Conservation (phyloP, 176 grass and related monocot genomes). For the Bothriochloa decipiens region DNA sequence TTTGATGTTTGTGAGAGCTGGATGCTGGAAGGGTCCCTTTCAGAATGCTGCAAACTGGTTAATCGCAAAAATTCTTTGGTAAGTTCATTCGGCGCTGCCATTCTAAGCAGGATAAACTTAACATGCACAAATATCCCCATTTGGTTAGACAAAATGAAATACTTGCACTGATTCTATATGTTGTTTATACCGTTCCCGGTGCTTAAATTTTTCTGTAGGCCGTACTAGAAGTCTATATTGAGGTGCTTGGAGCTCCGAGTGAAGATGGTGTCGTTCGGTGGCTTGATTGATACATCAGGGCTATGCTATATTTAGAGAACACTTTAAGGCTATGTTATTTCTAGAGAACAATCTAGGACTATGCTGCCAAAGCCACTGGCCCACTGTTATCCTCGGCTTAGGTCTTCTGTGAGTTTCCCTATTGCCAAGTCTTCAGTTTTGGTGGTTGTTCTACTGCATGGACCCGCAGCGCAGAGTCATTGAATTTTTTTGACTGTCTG, state of each 20-base stretch:
- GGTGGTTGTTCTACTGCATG: constrained; percentile 16
- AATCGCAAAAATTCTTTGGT: constrained; percentile 83
- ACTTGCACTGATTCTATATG: neutral
- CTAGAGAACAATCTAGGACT: neutral
- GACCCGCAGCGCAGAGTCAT: neutral
- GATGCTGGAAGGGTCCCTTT: constrained; percentile 75
- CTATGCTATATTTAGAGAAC: constrained; percentile 6
- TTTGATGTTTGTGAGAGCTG: constrained; percentile 90
- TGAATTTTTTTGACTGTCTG: neutral
- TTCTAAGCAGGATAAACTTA: constrained; percentile 26
- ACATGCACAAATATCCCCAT: neutral
- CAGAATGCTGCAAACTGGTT: constrained; percentile 72
- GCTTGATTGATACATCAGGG: constrained; percentile 53
- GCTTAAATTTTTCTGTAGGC: constrained; percentile 45
- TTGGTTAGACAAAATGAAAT: neutral
- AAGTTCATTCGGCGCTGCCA: constrained; percentile 28
- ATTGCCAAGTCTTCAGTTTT: constrained; percentile 7
- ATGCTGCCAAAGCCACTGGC: constrained; percentile 2
- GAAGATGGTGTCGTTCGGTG: constrained; percentile 86
- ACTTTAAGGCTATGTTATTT: constrained; percentile 15
- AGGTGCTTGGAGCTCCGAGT: constrained; percentile 69
- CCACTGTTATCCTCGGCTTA: constrained; percentile 18
- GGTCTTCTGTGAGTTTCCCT: constrained; percentile 3
- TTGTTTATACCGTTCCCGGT: neutral
- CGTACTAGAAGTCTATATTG: constrained; percentile 67